These are phyloP conservation scores for Copromyces sp. DNA, from an alignment of 495 filamentous ascomycete species.

Conservation along the genomic window DNA sequence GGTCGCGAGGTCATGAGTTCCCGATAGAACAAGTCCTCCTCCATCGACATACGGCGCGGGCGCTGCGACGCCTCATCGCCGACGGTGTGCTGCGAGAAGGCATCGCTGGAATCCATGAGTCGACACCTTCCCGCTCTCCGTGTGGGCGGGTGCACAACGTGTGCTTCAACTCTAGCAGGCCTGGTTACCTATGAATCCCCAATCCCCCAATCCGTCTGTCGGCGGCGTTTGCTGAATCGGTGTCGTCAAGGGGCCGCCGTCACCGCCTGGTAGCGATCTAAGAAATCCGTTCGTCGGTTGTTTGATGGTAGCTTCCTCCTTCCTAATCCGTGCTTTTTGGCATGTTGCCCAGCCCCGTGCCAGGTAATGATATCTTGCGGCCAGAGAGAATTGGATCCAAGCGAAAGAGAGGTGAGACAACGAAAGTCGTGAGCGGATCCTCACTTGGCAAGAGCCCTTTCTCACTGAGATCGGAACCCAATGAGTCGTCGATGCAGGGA, in stretches of 20 bases:
- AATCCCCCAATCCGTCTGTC: background rate
- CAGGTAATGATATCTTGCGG: background rate
- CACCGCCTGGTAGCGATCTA: background rate
- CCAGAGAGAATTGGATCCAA: background rate
- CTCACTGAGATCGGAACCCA: background rate
- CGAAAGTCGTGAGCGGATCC: background rate
- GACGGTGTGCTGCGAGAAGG: slow-evolving; percentile 23
- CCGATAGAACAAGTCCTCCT: slow-evolving; percentile 29
- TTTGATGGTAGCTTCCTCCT: slow-evolving; percentile 13
- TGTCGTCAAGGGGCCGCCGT: slow-evolving; percentile 1
- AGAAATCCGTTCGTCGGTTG: background rate
- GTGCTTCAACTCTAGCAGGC: background rate
- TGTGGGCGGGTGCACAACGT: background rate
- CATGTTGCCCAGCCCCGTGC: slow-evolving; percentile 14
- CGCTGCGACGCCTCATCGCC: slow-evolving; percentile 16
- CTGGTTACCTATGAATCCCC: background rate
- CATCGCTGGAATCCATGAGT: slow-evolving; percentile 15
- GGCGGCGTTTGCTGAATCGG: background rate
- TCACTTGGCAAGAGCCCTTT: background rate
- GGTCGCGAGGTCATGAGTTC: slow-evolving; percentile 26
- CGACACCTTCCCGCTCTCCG: background rate
- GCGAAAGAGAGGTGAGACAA: background rate
- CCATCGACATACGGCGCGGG: slow-evolving; percentile 30
- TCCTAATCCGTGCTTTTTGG: slow-evolving; percentile 12
- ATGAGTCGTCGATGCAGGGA: background rate